A percentile compares a stretch with the other conserved stretches of the same genome.
Evolutionary conservation across 2,329 filamentous ascomycete genomes (phyloP).

Genomic region (Ascochyta rabiei): DNA sequence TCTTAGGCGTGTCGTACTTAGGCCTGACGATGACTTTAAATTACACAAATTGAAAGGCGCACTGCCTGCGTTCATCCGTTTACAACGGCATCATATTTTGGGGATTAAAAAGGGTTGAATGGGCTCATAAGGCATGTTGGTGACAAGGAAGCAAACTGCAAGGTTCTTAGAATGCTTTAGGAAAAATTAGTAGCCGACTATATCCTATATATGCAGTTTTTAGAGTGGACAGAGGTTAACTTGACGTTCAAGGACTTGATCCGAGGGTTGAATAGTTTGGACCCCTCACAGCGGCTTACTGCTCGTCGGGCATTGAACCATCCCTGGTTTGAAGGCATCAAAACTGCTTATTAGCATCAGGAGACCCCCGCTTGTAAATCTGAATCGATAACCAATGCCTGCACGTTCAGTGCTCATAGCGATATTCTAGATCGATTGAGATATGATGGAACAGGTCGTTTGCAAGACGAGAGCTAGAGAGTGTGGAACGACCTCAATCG

Average conservation of each 20-base stretch:
- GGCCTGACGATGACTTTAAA: conserved; percentile 34
- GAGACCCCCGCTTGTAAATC: too few species aligned
- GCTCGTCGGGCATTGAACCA: conserved; percentile 49
- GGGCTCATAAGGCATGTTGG: conserved; percentile 43
- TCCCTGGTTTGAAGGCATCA: conserved; percentile 26
- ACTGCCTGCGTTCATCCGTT: conserved; percentile 29
- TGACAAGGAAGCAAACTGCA: conserved; percentile 39
- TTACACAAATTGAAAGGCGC: conserved; percentile 26
- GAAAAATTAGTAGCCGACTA: conserved; percentile 38
- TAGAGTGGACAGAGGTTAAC: conserved; percentile 44
- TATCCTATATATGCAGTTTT: conserved; percentile 42
- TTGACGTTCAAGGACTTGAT: conserved; percentile 50
- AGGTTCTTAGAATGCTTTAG: conserved; percentile 43
- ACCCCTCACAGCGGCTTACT: conserved; percentile 50
- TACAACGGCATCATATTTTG: conserved; percentile 43
- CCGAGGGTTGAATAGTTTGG: conserved; percentile 48
- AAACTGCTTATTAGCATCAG: background rate
- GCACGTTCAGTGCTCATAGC: too few species aligned
- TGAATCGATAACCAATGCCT: too few species aligned
- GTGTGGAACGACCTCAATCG: too few species aligned
- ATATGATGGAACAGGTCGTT: too few species aligned
- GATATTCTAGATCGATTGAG: too few species aligned
- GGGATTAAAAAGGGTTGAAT: conserved; percentile 29
- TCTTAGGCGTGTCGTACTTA: conserved; percentile 31
- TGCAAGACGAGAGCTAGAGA: too few species aligned